Conservation (phyloP, 371 early-diverging fungal species). For the Amoeboaphelidium protococcarum region DNA sequence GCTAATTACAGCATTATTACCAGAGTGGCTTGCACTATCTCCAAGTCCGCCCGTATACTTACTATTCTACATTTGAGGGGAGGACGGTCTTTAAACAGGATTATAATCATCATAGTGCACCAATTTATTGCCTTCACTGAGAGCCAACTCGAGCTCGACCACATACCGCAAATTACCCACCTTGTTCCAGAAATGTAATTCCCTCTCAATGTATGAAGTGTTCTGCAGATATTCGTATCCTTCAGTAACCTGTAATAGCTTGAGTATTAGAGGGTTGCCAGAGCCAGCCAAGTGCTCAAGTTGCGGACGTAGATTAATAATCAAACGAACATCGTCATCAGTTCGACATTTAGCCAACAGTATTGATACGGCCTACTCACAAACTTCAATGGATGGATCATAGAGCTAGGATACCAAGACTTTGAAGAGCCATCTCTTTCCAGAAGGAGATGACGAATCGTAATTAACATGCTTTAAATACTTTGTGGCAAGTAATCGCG, state of each 20-base stretch:
- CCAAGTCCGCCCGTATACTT: no score
- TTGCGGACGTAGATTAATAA: conserved; percentile 36
- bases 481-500: conserved; percentile 46
- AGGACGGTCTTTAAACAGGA: background rate
- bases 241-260: conserved; percentile 11
- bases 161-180: conserved; percentile 14
- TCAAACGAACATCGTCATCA: conserved; percentile 28
- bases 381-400: conserved; percentile 44
- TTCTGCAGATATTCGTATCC: conserved; percentile 41
- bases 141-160: background rate
- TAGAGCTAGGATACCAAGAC: conserved; percentile 20
- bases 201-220: conserved; percentile 38
- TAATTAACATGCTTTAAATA: conserved; percentile 31
- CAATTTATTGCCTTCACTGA: background rate
- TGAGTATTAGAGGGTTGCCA: conserved; percentile 32
- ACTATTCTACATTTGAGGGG: background rate
- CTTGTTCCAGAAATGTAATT: conserved; percentile 59
- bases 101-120: background rate
- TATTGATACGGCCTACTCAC: conserved; percentile 35
- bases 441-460: no score
- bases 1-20: no score
- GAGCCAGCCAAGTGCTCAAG: conserved; percentile 42
- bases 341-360: conserved; percentile 43
- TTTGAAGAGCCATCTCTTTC: background rate
- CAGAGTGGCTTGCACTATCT: no score